Conservation (phyloP, 2,329 filamentous ascomycete species). For the Trichoderma semiorbis region DNA sequence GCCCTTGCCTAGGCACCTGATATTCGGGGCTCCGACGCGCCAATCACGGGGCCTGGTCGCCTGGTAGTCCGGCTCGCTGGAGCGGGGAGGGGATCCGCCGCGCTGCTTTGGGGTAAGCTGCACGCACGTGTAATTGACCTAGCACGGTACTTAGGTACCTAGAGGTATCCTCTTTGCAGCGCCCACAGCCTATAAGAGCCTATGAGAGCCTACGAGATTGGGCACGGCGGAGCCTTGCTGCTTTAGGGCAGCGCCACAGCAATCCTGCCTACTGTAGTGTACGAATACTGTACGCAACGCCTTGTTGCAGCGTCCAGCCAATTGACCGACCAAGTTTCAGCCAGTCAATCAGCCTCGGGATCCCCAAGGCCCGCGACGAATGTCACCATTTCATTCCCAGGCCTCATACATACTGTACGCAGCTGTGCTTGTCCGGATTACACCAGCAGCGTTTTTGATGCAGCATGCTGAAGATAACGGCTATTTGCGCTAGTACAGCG, state of each 20-base stretch:
- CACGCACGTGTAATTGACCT: slow-evolving; percentile 13
- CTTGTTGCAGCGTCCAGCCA: not conserved
- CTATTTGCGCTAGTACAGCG: not conserved
- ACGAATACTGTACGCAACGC: not conserved
- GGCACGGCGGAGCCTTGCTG: not conserved
- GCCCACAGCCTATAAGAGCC: not conserved
- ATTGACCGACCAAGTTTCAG: not conserved
- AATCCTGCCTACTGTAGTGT: not conserved
- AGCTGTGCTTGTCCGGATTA: not conserved
- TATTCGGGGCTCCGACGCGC: not conserved
- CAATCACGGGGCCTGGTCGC: slow-evolving; percentile 7
- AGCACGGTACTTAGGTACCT: not conserved
- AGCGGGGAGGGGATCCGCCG: slow-evolving; percentile 4
- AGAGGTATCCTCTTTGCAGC: not conserved
- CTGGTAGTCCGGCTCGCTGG: not conserved
- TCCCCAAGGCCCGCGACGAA: not conserved
- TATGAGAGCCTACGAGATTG: not conserved
- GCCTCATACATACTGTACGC: not conserved
- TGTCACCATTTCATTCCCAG: not conserved
- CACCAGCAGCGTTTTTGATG: not conserved
- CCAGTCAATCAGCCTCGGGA: not conserved
- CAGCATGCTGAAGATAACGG: not conserved
- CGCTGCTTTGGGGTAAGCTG: slow-evolving; percentile 13
- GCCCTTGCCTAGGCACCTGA: not conserved
- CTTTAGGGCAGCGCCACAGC: not conserved